Evolutionary conservation across 1,284 basidiomycete genomes (phyloP).

Genomic region (Cystobasidium slooffiae): DNA sequence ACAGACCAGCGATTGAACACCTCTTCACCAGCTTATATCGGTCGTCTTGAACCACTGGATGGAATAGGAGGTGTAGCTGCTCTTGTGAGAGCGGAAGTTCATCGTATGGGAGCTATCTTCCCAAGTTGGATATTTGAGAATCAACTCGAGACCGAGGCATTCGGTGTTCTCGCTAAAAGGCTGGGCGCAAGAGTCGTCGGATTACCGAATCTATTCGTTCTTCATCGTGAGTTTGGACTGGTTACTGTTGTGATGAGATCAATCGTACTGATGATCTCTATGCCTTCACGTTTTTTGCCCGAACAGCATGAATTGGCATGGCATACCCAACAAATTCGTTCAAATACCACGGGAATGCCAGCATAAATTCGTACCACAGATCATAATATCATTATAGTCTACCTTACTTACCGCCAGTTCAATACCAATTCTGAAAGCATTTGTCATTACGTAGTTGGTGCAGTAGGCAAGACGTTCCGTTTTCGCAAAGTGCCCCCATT

Average conservation of each 20-base stretch:
- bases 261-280: too few species aligned
- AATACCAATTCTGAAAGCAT: too few species aligned
- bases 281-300: too few species aligned
- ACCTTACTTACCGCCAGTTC: too few species aligned
- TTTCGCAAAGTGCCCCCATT: too few species aligned
- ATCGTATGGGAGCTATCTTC: conserved; percentile 46
- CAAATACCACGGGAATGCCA: too few species aligned
- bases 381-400: too few species aligned
- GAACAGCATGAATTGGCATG: too few species aligned
- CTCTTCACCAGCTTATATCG: conserved; percentile 45
- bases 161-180: conserved; percentile 45
- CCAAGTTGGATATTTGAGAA: conserved; percentile 46
- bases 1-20: conserved; percentile 42
- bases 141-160: conserved; percentile 49
- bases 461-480: too few species aligned
- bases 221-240: conserved; percentile 40
- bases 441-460: too few species aligned
- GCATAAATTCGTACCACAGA: too few species aligned
- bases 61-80: conserved; percentile 41
- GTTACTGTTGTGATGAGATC: not conserved
- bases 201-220: conserved; percentile 45
- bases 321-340: too few species aligned
- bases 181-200: conserved; percentile 47
- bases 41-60: conserved; percentile 25
- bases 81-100: conserved; percentile 41